A percentile compares a stretch with the other conserved stretches of the same genome.
Conservation (phyloP, 345 rosid genomes). For the Trapa bicornis region DNA sequence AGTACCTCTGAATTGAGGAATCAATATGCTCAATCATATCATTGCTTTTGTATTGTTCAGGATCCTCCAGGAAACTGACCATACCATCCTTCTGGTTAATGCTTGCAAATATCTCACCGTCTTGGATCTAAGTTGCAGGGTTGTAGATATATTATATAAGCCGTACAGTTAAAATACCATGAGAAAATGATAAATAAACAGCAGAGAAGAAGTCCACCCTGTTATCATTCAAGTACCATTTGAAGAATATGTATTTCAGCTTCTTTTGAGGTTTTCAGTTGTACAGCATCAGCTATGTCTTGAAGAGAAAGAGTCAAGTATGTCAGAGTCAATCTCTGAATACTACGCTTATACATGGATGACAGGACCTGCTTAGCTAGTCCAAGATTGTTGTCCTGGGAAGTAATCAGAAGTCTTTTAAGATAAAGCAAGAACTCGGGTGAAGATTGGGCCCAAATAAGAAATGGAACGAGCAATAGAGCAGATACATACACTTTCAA, state of each 20-base stretch:
- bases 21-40: constrained; percentile 78
- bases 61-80: constrained; percentile 98
- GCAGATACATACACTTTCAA: constrained; percentile 46
- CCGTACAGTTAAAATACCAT: not conserved
- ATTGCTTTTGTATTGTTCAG: constrained; percentile 85
- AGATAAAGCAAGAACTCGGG: constrained; percentile 9
- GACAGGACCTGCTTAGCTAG: constrained; percentile 84
- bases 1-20: constrained; percentile 77
- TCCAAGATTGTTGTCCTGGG: constrained; percentile 90
- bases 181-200: not conserved
- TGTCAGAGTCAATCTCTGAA: constrained; percentile 87
- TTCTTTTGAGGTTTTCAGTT: constrained; percentile 64
- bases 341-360: constrained; percentile 89
- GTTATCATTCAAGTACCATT: constrained; percentile 40
- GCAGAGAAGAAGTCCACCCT: not conserved
- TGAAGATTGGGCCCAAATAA: not conserved
- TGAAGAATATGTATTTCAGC: constrained; percentile 98
- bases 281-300: constrained; percentile 83
- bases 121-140: constrained; percentile 49
- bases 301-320: constrained; percentile 92
- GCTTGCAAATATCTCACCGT: constrained; percentile 91
- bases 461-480: constrained; percentile 1
- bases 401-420: constrained; percentile 13
- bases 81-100: constrained; percentile 99
- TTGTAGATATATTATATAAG: not conserved